Evolutionary conservation across 371 early-diverging fungal genomes (phyloP), one percentile per base, ranked within the genome.

Genomic region (Apophysomyces sp.): DNA sequence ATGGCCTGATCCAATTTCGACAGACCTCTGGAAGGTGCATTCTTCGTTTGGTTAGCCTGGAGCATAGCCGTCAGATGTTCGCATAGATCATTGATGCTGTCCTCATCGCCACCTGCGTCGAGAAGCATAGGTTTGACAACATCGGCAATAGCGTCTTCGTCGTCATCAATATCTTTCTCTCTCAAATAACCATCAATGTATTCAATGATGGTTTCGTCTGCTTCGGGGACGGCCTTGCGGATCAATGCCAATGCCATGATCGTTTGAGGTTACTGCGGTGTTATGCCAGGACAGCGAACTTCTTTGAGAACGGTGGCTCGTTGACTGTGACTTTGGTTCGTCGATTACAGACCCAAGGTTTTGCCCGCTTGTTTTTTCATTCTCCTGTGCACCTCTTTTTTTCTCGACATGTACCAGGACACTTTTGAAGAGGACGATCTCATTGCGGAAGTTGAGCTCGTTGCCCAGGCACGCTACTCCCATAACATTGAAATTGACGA

Each of bases 61-160:
- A 91, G 76, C 58, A 90, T 66, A 18, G 72, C 61, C 27, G 86
- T 77, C 27, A 94, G 71, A 37, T 84, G 69, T 24, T 70, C 72
- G 70, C 93, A 93, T 27, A 92, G 77, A 40, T 64, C 61, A 27
- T 89, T 78, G 30, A 93, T 85, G 3, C 81, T 79, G 9, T 68
- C 76, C 37, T 83, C 87, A 0, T 86, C 78, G 52, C 86, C 87
- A 53, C 90, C 88, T 6, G 89, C 89, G 62, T 94, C 96, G 39
- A 86, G 73, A 4, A 98, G 80, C 41, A 98, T 82, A 0, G 98
- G 97, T 39, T 85, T 82, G 21, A 96, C 84, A 64, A 96, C 92
- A 55, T 95, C 97, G 28, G 79, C 58, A 39, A 97, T 83, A 5
- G 89, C 90, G 57, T 89, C 91, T 37, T 86, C 84, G 26, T 85